Base-by-base conservation (phyloP, 805 yeast species). In the Wickerhamiella hasegawae region DNA sequence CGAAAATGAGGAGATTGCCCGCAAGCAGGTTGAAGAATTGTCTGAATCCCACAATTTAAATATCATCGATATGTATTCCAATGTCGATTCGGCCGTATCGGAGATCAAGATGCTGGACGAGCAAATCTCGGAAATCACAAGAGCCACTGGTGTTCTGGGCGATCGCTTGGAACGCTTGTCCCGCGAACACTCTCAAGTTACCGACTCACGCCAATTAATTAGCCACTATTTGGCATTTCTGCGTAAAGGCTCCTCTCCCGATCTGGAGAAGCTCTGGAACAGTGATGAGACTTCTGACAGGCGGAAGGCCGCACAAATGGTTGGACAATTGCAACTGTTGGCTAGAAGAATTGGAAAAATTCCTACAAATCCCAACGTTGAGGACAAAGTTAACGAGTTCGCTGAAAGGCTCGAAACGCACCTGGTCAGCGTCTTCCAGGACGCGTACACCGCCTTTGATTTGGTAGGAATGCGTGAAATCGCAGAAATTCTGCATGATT, bases 221-320 rank as follows among this genome's bases (percentile, higher is more conserved):
- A 65, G 76, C 34, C 74, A 84, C 31, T 90, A 83, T 51, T 73
- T 80, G 40, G 71, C 77, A 3, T 85, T 85, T 51, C 71, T 69
- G 51, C 62, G 73, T n/a, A 63, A 65, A 32, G 71, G 68, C 31
- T 57, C 59, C 41, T 62, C 67, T 38, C 36, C 51, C 17, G 78
- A 78, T 19, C 57, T 87, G 40, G 75, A 71, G 39, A 56, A 59
- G 29, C 55, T 82, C 42, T 60, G 76, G 50, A 59, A 64, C n/a
- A 60, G 66, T 0, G 34, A 26, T n/a, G 62, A 71, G 3, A 57
- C 59, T 16, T 68, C 62, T 18, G 80, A 74, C 45, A 67, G 68
- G 46, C 62, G 72, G 28, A 68, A 69, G 42, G 76, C 87, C 45
- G 94, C 94, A 0, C 62, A 66, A 16, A 63, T 73, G 0, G 71